phyloP scores from a whole-genome alignment of 768 basidiomycete species.

The Dictyophora rubrovolvata region DNA sequence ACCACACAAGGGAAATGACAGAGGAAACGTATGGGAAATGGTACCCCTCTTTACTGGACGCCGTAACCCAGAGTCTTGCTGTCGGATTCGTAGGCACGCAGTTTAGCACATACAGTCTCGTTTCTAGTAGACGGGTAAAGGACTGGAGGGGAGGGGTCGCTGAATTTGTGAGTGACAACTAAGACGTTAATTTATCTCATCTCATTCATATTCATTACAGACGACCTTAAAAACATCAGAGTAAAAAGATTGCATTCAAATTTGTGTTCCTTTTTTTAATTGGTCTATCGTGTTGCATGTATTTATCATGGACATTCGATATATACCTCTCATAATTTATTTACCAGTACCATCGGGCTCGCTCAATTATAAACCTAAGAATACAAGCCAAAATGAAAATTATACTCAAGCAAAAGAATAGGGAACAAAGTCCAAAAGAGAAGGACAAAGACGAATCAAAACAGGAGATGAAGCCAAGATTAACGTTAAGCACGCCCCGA shows the following conservation, averaged over 20 bases:
- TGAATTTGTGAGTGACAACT: background rate
- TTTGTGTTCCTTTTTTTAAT: too few relatives aligned
- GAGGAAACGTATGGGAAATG: conserved; percentile 37
- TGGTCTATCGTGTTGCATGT: too few relatives aligned
- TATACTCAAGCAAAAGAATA: too few relatives aligned
- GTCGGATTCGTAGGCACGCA: conserved; percentile 66
- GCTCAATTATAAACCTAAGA: too few relatives aligned
- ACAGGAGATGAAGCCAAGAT: background rate
- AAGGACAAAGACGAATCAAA: background rate
- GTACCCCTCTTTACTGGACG: conserved; percentile 67
- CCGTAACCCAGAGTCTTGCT: conserved; percentile 57
- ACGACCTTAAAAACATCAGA: background rate
- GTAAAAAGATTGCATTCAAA: background rate
- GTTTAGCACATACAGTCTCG: conserved; percentile 57
- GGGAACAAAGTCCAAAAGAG: too few relatives aligned
- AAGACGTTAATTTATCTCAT: background rate
- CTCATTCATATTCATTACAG: background rate
- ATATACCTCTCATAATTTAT: too few relatives aligned
- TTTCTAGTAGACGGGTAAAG: conserved; percentile 56
- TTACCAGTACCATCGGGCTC: too few relatives aligned
- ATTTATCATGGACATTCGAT: too few relatives aligned
- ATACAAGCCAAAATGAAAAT: too few relatives aligned
- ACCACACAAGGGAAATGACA: conserved; percentile 35
- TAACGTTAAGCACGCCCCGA: too few relatives aligned
- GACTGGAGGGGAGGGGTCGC: conserved; percentile 35